These are phyloP conservation scores for Bullera alba DNA, from an alignment of 768 basidiomycete genomes.

Conservation along the genomic window DNA sequence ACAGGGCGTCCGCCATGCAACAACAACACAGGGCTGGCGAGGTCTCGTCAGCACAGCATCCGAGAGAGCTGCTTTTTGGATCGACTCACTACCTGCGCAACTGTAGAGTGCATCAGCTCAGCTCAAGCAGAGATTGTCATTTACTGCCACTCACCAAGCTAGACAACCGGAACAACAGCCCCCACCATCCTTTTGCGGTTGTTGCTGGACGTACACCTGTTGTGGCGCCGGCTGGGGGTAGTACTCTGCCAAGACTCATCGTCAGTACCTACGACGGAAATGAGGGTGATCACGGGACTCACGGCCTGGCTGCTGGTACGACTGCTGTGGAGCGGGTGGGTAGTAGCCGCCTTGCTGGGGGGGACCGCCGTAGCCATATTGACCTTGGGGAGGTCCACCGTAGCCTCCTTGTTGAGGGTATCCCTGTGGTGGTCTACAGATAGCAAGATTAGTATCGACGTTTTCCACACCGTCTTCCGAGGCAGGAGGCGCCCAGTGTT, in stretches of 20 bases:
- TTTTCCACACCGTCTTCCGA: conserved; percentile 2
- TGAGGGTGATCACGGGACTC: background rate
- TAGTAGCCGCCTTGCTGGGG: conserved; percentile 31
- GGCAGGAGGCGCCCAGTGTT: background rate
- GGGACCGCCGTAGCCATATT: conserved; percentile 9
- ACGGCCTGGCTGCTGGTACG: conserved; percentile 32
- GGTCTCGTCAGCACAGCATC: background rate
- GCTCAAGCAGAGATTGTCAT: background rate
- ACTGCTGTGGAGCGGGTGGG: conserved; percentile 34
- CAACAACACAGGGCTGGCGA: conserved; percentile 24
- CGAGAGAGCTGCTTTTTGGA: background rate
- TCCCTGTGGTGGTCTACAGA: conserved; percentile 5
- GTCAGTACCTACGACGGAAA: background rate
- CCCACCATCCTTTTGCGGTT: conserved; percentile 51
- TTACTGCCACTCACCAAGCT: conserved; percentile 46
- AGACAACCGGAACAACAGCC: conserved; percentile 60
- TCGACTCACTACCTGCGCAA: conserved; percentile 6
- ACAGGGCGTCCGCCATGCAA: no score
- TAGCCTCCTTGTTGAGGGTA: conserved; percentile 24
- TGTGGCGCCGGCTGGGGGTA: conserved; percentile 67
- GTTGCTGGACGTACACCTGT: conserved; percentile 61
- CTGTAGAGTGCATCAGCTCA: conserved; percentile 3
- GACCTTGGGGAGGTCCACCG: conserved; percentile 15
- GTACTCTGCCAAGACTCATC: conserved; percentile 19
- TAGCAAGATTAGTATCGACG: background rate